Percentiles rank a stretch among this genome's conserved stretches.
These are phyloP conservation scores for Fusarium solani-melongenae DNA, from an alignment of 2,329 filamentous ascomycete species.

Conservation along the genomic window DNA sequence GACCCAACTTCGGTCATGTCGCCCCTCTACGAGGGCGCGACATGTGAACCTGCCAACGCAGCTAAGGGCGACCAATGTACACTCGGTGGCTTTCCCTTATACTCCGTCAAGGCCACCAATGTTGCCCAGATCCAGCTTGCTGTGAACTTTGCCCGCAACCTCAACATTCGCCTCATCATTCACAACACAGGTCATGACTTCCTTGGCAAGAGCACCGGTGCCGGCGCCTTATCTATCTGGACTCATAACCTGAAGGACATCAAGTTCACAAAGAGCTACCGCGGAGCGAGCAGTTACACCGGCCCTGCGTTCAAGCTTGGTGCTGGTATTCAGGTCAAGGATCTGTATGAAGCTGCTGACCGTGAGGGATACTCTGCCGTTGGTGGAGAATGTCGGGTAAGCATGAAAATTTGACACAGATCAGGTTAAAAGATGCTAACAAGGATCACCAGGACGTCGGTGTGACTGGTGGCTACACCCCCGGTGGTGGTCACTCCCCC, in stretches of 20 bases:
- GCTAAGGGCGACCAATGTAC: slow-evolving; percentile 46
- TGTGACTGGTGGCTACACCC: slow-evolving; percentile 68
- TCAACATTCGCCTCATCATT: slow-evolving; percentile 61
- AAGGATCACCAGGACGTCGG: slow-evolving; percentile 57
- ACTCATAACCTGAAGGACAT: slow-evolving; percentile 55
- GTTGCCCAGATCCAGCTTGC: slow-evolving; percentile 59
- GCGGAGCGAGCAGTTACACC: slow-evolving; percentile 52
- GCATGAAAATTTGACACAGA: rapidly evolving
- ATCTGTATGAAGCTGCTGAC: slow-evolving; percentile 58
- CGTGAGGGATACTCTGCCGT: slow-evolving; percentile 60
- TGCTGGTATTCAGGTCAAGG: slow-evolving; percentile 63
- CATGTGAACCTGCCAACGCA: slow-evolving; percentile 49
- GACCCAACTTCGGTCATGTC: slow-evolving; percentile 55
- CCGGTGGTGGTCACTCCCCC: slow-evolving; percentile 68
- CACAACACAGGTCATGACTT: slow-evolving; percentile 65
- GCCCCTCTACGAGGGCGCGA: slow-evolving; percentile 52
- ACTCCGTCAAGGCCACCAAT: slow-evolving; percentile 55
- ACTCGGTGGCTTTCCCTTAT: slow-evolving; percentile 55
- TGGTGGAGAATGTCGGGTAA: slow-evolving; percentile 61
- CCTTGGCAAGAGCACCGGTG: slow-evolving; percentile 68
- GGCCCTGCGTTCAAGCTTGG: slow-evolving; percentile 64
- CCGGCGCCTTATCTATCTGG: slow-evolving; percentile 53
- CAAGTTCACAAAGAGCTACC: slow-evolving; percentile 55
- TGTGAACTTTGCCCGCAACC: slow-evolving; percentile 58
- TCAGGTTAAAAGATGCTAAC: neutral